Evolutionary conservation across 306 rosid genomes (phyloP), one percentile per base, ranked within the genome.

Genomic region (Prunus fruticosa): DNA sequence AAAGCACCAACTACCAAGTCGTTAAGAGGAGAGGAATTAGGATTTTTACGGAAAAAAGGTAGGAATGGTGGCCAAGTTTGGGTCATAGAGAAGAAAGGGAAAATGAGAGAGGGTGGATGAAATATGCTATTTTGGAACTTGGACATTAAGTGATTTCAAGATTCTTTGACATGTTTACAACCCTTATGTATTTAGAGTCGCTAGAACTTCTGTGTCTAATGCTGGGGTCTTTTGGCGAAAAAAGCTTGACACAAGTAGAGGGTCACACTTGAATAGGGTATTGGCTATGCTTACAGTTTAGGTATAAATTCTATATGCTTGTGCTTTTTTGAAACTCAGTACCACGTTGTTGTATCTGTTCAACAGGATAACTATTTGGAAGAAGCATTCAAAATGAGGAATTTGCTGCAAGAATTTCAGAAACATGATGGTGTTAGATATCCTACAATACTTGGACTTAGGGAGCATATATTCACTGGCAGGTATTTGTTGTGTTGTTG

Each of bases 351-450:
- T 77, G 30, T 71, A 71, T 80, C 62, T 30, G 12, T 81, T 75
- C 73, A 74, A 81, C 86, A 95, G 97, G 98, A 95, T 84, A 90
- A 95, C 75, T 95, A 95, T 79, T 85, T 95, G 90, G 98, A 92
- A 86, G 98, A 95, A 86, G 93, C 98, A 86, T 95, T 92, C 93
- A 95, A 95, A 84, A 92, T 95, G 96, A 92, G 98, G 87, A 95
- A 95, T 79, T 80, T 95, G 81, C 87, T 95, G 85, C 86, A 95
- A 90, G 97, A 95, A 82, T 89, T 95, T 85, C 90, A 52, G 67
- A 80, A 76, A 61, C 89, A 88, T 38, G 96, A 75, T 78, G 92
- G 91, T 73, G 90, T 88, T 43, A 83, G 93, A 84, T 67, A 19
- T 82, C 98, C 98, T 20, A 90, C 97, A 22, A 95, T 95, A 73